Evolutionary conservation across 2,329 filamentous ascomycete genomes (phyloP).

Genomic region (Trichoderma polysporum): DNA sequence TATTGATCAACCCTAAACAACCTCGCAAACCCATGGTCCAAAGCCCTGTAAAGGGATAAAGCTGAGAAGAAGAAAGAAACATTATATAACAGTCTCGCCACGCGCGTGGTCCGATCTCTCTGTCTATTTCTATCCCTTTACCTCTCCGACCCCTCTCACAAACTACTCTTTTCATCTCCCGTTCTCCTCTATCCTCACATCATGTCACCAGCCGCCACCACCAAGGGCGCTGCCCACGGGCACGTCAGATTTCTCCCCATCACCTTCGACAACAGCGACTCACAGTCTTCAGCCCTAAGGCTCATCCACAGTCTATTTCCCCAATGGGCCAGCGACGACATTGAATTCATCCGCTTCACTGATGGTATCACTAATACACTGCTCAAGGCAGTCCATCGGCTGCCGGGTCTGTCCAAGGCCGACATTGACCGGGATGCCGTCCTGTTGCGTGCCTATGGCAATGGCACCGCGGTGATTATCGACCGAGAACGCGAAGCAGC

Average conservation of each 20-base stretch:
- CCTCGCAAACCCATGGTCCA: constrained; percentile 1
- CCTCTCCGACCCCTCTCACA: neutral
- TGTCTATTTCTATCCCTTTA: neutral
- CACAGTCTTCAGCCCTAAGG: constrained; percentile 73
- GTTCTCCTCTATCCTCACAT: constrained; percentile 3
- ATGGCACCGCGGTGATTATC: constrained; percentile 91
- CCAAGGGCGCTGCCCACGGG: constrained; percentile 36
- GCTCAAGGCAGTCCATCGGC: constrained; percentile 71
- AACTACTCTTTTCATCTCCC: neutral
- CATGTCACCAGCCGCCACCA: constrained; percentile 38
- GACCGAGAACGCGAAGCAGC: constrained; percentile 82
- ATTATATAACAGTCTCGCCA: neutral
- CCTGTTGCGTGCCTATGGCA: constrained; percentile 87
- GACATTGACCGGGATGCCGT: constrained; percentile 82
- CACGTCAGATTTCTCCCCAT: constrained; percentile 67
- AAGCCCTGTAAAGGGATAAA: neutral
- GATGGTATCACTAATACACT: constrained; percentile 98
- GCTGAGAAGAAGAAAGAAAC: neutral
- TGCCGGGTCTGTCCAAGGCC: constrained; percentile 63
- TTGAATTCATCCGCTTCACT: constrained; percentile 89
- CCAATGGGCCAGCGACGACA: constrained; percentile 72
- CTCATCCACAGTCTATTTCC: constrained; percentile 79
- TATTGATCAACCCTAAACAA: neutral
- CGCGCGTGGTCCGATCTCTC: neutral
- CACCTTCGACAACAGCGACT: constrained; percentile 74